Evolutionary conservation across 768 basidiomycete genomes (phyloP).

Genomic region (Mycena floridula): DNA sequence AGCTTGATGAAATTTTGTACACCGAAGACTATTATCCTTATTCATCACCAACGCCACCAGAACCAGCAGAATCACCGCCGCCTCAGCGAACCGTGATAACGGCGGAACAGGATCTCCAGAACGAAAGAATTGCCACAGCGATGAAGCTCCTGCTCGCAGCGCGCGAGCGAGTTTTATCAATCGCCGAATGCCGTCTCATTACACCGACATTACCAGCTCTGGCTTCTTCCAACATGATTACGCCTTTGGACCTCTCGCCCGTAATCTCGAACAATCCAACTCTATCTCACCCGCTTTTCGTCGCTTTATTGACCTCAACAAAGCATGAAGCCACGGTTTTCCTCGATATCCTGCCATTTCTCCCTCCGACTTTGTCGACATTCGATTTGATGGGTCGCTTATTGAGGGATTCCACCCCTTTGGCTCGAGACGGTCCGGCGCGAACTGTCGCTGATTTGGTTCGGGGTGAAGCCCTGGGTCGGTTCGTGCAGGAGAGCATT

Average conservation of each 20-base stretch:
- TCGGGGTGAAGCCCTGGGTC: slow-evolving; percentile 57
- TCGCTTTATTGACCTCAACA: slow-evolving; percentile 45
- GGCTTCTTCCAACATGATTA: slow-evolving; percentile 45
- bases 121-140: slow-evolving; percentile 52
- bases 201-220: slow-evolving; percentile 43
- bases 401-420: slow-evolving; percentile 51
- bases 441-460: slow-evolving; percentile 63
- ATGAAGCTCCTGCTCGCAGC: slow-evolving; percentile 66
- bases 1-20: slow-evolving; percentile 59
- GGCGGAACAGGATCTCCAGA: slow-evolving; percentile 48
- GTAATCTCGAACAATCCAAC: slow-evolving; percentile 65
- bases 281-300: slow-evolving; percentile 62
- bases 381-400: slow-evolving; percentile 71
- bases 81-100: slow-evolving; percentile 12
- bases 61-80: neutral
- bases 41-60: neutral
- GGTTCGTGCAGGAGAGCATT: slow-evolving; percentile 66
- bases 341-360: slow-evolving; percentile 54
- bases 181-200: slow-evolving; percentile 35
- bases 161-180: slow-evolving; percentile 55
- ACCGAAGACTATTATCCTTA: slow-evolving; percentile 38
- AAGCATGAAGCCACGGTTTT: slow-evolving; percentile 38
- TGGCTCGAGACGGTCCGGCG: slow-evolving; percentile 32
- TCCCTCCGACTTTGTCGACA: slow-evolving; percentile 68
- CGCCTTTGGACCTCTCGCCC: slow-evolving; percentile 59